Conservation (phyloP, 176 grass and related monocot species). For the Guadua angustifolia region DNA sequence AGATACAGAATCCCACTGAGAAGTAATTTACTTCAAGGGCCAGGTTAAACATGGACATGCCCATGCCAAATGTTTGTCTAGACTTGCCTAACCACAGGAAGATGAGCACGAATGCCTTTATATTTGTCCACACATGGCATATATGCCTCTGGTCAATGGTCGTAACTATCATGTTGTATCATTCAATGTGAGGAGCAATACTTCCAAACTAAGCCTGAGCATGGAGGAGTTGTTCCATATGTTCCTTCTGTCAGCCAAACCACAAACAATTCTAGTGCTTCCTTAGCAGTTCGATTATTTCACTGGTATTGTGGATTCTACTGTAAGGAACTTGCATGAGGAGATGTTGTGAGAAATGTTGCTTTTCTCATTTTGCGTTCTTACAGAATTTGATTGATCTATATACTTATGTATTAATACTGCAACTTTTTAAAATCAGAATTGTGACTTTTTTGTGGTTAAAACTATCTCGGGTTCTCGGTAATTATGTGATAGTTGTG, state of each 20-base stretch:
- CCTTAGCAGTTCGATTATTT: conserved; percentile 1
- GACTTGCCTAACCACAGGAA: not conserved
- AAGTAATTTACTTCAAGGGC: conserved; percentile 34
- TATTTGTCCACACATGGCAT: conserved; percentile 2
- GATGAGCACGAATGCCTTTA: not conserved
- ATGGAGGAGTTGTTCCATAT: not conserved
- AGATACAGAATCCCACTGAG: not conserved
- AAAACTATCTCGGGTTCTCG: not conserved
- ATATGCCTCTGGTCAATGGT: not conserved
- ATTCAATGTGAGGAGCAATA: not conserved
- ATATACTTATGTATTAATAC: conserved; percentile 8
- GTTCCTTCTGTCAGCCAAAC: not conserved
- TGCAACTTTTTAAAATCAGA: not conserved
- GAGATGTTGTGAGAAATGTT: not conserved
- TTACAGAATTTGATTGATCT: not conserved
- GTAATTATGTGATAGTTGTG: conserved; percentile 17
- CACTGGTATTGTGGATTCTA: not conserved
- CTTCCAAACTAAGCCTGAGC: not conserved
- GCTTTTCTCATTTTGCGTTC: conserved; percentile 23
- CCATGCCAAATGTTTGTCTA: not conserved
- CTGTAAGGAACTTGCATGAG: not conserved
- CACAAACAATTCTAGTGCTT: not conserved
- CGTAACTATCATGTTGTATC: conserved; percentile 1
- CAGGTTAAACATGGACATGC: not conserved
- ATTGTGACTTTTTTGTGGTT: not conserved